Base-by-base conservation (phyloP, 169 alveolate species). In the Plasmodium berghei region DNA sequence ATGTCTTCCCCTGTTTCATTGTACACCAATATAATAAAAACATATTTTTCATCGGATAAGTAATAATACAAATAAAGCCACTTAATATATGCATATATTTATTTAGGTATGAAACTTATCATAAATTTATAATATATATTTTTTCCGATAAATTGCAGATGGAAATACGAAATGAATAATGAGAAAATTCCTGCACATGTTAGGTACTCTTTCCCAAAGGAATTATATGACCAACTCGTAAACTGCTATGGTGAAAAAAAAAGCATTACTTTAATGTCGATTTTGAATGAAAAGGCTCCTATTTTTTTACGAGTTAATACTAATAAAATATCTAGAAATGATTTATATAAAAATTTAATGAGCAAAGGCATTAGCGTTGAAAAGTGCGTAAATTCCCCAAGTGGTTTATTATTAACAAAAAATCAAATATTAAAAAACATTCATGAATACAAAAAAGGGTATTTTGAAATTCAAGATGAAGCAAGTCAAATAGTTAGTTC, bases 391-490 rank as follows among this genome's bases (percentile, higher is more conserved):
- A 92, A 93, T 28, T 95, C 99, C 9, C 97, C 97, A 22, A 88
- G 88, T 54, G 99, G 99, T 45, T 90, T 97, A 28, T 69, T 91
- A 63, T 73, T 95, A 16, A 91, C 94, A 24, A 95, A 94, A 73
- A 80, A 93, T 28, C 93, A 87, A 73, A 87, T 93, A 67, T 92
- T 97, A 63, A 91, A 93, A 71, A 96, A 92, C 46, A 67, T 96
- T 69, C 94, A 96, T 18, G 99, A 97, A 90, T 97, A 92, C 87
- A 95, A 92, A 56, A 75, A 92, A 58, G 99, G 99, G 3, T 73
- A 75, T 28, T 96, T 98, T 61, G 99, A 98, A 93, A 96, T 98
- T 16, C 97, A 98, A 87, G 99, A 98, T 91, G 99, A 97, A 93
- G 97, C 98, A 4, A 92, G 96, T 54, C 98, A 96, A 74, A 73